Percentiles rank a stretch among this genome's conserved stretches.
Conservation (phyloP, 2,329 filamentous ascomycete genomes). For the Fonsecaea multimorphosa region DNA sequence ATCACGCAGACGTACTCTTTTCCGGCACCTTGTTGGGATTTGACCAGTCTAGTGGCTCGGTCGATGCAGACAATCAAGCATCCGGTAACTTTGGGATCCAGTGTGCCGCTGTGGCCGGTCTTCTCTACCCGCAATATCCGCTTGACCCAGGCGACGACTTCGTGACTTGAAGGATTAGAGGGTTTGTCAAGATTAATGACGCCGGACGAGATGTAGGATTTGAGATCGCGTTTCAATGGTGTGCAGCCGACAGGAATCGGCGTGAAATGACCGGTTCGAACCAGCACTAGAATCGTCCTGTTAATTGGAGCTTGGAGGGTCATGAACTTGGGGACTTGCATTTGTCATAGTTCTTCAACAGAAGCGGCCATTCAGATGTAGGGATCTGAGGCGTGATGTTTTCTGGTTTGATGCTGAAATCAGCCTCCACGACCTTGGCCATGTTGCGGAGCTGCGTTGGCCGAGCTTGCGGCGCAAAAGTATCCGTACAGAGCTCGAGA, state of each 20-base stretch:
- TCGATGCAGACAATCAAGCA: conserved; percentile 96
- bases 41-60: conserved; percentile 94
- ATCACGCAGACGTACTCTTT: conserved; percentile 99
- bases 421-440: conserved; percentile 60
- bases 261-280: conserved; percentile 95
- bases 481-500: neutral
- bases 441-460: conserved; percentile 29
- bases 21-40: conserved; percentile 97
- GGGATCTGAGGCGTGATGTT: conserved; percentile 77
- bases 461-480: neutral
- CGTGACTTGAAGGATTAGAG: conserved; percentile 96
- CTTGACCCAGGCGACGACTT: conserved; percentile 99
- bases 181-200: conserved; percentile 99
- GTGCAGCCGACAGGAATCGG: conserved; percentile 93
- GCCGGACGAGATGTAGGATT: conserved; percentile 95
- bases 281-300: conserved; percentile 67
- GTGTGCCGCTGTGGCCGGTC: conserved; percentile 96
- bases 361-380: conserved; percentile 88
- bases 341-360: conserved; percentile 95
- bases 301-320: conserved; percentile 17
- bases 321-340: conserved; percentile 63
- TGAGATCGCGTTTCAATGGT: conserved; percentile 90
- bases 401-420: conserved; percentile 92
- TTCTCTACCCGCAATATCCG: conserved; percentile 93
- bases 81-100: conserved; percentile 97